Percentiles rank a stretch among this genome's conserved stretches.
phyloP scores from a whole-genome alignment of 2,329 filamentous ascomycete species.

The Colletotrichum sidae region DNA sequence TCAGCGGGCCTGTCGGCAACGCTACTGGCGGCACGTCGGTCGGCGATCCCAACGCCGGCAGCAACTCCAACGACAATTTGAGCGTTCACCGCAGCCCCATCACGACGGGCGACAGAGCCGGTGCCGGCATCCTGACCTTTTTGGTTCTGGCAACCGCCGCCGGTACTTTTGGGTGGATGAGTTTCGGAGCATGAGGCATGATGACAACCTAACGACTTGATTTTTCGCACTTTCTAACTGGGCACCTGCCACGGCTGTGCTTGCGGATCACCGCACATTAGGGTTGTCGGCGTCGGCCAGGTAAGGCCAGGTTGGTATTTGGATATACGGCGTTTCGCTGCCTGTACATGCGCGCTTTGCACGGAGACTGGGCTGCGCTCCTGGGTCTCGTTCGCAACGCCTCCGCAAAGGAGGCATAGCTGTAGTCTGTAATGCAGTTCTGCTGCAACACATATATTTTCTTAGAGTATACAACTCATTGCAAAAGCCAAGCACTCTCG shows the following conservation, averaged over 20 bases:
- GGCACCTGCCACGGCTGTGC: conserved; percentile 24
- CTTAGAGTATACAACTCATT: conserved; percentile 24
- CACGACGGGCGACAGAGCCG: conserved; percentile 58
- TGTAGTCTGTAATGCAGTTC: conserved; percentile 35
- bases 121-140: conserved; percentile 60
- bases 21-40: conserved; percentile 62
- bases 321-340: conserved; percentile 39
- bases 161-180: conserved; percentile 63
- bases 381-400: conserved; percentile 31
- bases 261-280: conserved; percentile 19
- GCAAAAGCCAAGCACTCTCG: not conserved
- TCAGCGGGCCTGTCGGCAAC: conserved; percentile 57
- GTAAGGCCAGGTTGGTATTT: conserved; percentile 34
- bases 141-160: conserved; percentile 54
- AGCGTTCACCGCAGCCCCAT: conserved; percentile 48
- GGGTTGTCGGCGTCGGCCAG: conserved; percentile 31
- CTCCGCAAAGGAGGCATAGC: not conserved
- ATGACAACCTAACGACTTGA: conserved; percentile 28
- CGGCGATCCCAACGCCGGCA: conserved; percentile 56
- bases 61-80: conserved; percentile 49
- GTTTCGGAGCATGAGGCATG: conserved; percentile 48
- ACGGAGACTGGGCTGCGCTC: not conserved
- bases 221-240: conserved; percentile 17
- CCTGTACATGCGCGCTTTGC: conserved; percentile 36
- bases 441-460: conserved; percentile 26